Conservation (phyloP, 2,329 filamentous ascomycete species). For the Colletotrichum orchidophilum region DNA sequence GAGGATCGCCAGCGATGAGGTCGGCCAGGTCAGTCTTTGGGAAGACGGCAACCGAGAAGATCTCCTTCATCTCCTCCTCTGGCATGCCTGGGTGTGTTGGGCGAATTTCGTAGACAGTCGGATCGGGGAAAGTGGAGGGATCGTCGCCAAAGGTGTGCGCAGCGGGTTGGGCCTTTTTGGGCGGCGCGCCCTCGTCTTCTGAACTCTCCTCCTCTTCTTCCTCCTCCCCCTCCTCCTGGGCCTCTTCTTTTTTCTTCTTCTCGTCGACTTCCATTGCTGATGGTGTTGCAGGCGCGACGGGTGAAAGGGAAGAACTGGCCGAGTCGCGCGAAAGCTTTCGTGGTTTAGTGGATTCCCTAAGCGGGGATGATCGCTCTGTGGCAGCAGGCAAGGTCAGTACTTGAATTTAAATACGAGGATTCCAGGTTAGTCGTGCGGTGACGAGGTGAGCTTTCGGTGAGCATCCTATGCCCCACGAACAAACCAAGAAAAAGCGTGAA, state of each 20-base stretch:
- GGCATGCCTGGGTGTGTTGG: slow-evolving; percentile 78
- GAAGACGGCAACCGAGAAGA: slow-evolving; percentile 88
- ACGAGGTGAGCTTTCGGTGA: slow-evolving; percentile 13
- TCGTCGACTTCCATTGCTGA: slow-evolving; percentile 68
- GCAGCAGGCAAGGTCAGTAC: slow-evolving; percentile 29
- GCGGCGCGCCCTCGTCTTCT: slow-evolving; percentile 68
- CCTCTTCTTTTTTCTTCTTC: slow-evolving; percentile 48
- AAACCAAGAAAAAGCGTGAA: slow-evolving; percentile 3
- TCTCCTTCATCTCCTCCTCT: slow-evolving; percentile 85
- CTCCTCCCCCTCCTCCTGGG: slow-evolving; percentile 53
- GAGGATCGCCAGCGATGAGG: slow-evolving; percentile 86
- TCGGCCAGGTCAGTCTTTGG: slow-evolving; percentile 83
- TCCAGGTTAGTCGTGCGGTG: not conserved
- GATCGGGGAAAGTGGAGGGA: slow-evolving; percentile 89
- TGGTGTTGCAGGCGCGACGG: slow-evolving; percentile 60
- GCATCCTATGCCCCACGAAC: slow-evolving; percentile 22
- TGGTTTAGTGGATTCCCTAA: slow-evolving; percentile 60
- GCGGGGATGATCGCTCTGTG: slow-evolving; percentile 63
- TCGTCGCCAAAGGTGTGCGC: slow-evolving; percentile 93
- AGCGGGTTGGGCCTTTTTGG: slow-evolving; percentile 74
- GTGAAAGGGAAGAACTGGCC: slow-evolving; percentile 68
- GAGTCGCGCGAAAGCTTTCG: slow-evolving; percentile 63
- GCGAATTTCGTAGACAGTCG: slow-evolving; percentile 93
- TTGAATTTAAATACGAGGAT: slow-evolving; percentile 17
- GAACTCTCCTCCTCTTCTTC: slow-evolving; percentile 63